Base-by-base conservation (phyloP, 495 filamentous ascomycete species). In the Daldinia grandis region DNA sequence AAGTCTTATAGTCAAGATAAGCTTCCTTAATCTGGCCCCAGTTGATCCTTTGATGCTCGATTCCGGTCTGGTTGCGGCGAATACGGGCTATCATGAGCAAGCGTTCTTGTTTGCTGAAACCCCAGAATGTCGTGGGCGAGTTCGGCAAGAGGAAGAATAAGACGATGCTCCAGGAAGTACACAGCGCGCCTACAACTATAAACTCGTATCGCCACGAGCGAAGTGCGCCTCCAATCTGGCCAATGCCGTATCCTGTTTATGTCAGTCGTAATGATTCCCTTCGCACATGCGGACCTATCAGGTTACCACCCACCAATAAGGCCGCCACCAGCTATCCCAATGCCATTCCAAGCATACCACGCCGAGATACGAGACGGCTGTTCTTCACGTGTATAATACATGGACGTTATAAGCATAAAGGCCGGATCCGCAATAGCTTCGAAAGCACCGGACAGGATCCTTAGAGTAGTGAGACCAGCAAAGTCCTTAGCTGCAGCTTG, bases 301-400 rank as follows among this genome's bases (percentile, higher is more conserved):
- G 17, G 15, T 9, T 9, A 9, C 19, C 17, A 24, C 42, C 24
- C 42, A 47, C 42, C 66, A 19, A 83, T 71, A 63, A 78, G 75
- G 21, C 81, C 60, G 1, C 82, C 28, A 82, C 81, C 0, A 74
- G 80, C 66, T 79, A 84, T 17, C 69, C 79, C 74, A 0, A 85
- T 64, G 21, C 80, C 80, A 4, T 62, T 82, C 81, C 66, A 84
- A 72, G 40, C 54, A 76, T 78, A 81, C 31, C 78, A 79, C 74
- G 44, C 80, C 81, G 47, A 53, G 4, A 83, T 19, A 74, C 76
- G 70, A 72, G 84, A 47, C 21, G 76, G 76, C 14, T 68, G 66
- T 31, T 68, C 66, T 25, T 42, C 44, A 3, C 66, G 21, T 51
- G 50, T 68, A 28, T 68, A 68, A 4, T 30, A 68, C 38, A 54